Base-by-base conservation (phyloP, 306 rosid species). In the Morella rubra region DNA sequence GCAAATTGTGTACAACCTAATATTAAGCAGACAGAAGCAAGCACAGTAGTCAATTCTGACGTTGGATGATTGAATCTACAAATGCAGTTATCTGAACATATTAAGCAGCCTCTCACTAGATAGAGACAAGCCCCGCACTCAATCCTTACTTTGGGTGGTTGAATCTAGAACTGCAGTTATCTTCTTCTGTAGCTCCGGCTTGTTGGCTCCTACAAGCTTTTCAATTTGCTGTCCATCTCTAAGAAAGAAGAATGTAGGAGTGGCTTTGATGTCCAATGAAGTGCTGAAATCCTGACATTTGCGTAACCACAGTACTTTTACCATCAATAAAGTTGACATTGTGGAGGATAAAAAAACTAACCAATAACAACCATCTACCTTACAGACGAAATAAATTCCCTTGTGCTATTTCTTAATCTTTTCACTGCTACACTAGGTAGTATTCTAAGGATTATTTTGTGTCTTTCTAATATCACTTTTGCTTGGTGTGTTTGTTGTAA, bases 201-300 rank as follows among this genome's bases (percentile, higher is more conserved):
- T 96, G 90, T 96, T 96, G 62, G 99, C 99, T 72, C 99, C 99
- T 0, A 96, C 99, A 41, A 96, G 99, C 86, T 96, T 96, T 86
- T 92, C 99, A 44, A 96, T 5, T 82, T 96, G 89, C 83, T 92
- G 73, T 6, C 98, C 98, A 65, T 91, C 90, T 85, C 80, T 85
- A 13, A 96, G 92, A 86, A 96, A 91, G 89, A 96, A 96, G 87
- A 96, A 96, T 16, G 99, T 96, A 1, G 99, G 99, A 64, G 99
- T 96, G 74, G 98, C 99, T 82, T 96, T 96, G 69, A 96, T 92
- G 76, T 96, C 99, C 99, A 96, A 96, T 13, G 97, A 82, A 75
- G 93, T 81, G 84, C 98, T 92, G 71, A 96, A 96, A 41, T 96
- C 99, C 99, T 96, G 82, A 67, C 73, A 80, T 47, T 69, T 61